Percentiles rank a stretch among this genome's conserved stretches.
Evolutionary conservation across 495 filamentous ascomycete species (phyloP).

Genomic region (Baudoinia panamericana): DNA sequence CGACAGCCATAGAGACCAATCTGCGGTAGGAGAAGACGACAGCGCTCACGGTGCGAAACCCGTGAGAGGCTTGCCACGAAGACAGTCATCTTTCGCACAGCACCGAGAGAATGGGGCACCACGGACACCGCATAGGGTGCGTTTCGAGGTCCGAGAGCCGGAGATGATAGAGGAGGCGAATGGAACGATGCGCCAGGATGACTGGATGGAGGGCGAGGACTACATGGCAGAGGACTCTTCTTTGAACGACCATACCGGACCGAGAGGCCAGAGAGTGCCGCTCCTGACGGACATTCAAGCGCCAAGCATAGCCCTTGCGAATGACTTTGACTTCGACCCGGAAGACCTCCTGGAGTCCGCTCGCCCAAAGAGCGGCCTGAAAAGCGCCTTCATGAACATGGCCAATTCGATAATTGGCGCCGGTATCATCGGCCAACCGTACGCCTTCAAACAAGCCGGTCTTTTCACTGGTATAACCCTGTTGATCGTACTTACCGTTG

Average conservation of each 20-base stretch:
- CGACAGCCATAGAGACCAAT: too few species aligned
- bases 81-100: slow-evolving; percentile 32
- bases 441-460: slow-evolving; percentile 84
- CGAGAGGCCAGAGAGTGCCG: slow-evolving; percentile 46
- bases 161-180: slow-evolving; percentile 25
- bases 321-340: slow-evolving; percentile 41
- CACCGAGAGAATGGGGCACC: slow-evolving; percentile 40
- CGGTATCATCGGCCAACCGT: slow-evolving; percentile 93
- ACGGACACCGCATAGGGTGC: slow-evolving; percentile 71
- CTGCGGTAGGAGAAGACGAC: too few species aligned
- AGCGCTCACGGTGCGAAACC: too few species aligned
- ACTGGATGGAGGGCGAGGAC: slow-evolving; percentile 48
- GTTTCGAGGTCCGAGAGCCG: slow-evolving; percentile 58
- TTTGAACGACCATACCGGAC: slow-evolving; percentile 12
- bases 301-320: slow-evolving; percentile 70
- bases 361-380: slow-evolving; percentile 52
- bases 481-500: slow-evolving; percentile 63
- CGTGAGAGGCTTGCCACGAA: slow-evolving; percentile 5
- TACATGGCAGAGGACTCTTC: slow-evolving; percentile 29
- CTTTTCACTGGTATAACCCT: slow-evolving; percentile 66
- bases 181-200: slow-evolving; percentile 30
- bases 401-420: slow-evolving; percentile 96
- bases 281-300: slow-evolving; percentile 78
- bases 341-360: slow-evolving; percentile 48
- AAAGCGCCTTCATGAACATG: slow-evolving; percentile 93